Evolutionary conservation across 352 stramenopile genomes (phyloP).

Genomic region (Aphanomyces euteiches): DNA sequence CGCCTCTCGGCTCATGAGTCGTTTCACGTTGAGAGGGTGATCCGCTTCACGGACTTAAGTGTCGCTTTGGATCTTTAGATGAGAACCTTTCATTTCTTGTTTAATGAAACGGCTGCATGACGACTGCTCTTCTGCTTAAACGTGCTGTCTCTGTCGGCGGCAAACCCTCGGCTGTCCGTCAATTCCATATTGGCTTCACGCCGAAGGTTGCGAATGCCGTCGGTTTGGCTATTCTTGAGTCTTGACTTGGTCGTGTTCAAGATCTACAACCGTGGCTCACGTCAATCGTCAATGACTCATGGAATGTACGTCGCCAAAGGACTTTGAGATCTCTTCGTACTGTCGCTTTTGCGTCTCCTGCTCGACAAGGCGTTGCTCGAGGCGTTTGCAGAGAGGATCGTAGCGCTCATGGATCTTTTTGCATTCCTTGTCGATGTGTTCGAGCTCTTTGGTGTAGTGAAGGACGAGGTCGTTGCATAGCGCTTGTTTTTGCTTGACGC

Average conservation of each 20-base stretch:
- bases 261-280: constrained; percentile 31
- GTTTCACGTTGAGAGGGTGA: not conserved
- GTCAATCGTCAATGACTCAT: not conserved
- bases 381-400: constrained; percentile 52
- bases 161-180: constrained; percentile 47
- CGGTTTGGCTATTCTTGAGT: constrained; percentile 46
- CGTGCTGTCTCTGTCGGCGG: constrained; percentile 53
- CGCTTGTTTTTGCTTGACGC: constrained; percentile 60
- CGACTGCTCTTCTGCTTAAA: constrained; percentile 47
- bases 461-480: constrained; percentile 48
- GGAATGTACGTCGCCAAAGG: constrained; percentile 48
- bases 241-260: constrained; percentile 57
- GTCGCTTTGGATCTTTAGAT: constrained; percentile 2
- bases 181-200: constrained; percentile 54
- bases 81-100: constrained; percentile 3
- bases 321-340: constrained; percentile 42
- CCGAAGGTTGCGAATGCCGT: constrained; percentile 61
- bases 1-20: constrained; percentile 56
- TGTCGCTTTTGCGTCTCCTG: constrained; percentile 46
- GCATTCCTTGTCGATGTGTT: constrained; percentile 58
- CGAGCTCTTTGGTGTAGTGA: constrained; percentile 50
- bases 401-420: constrained; percentile 63
- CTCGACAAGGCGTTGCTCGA: constrained; percentile 53
- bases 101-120: not conserved
- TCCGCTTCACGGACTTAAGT: not conserved